A percentile compares a stretch with the other conserved stretches of the same genome.
phyloP scores from a whole-genome alignment of 768 basidiomycete species.

The Podaxis mareebaensis region DNA sequence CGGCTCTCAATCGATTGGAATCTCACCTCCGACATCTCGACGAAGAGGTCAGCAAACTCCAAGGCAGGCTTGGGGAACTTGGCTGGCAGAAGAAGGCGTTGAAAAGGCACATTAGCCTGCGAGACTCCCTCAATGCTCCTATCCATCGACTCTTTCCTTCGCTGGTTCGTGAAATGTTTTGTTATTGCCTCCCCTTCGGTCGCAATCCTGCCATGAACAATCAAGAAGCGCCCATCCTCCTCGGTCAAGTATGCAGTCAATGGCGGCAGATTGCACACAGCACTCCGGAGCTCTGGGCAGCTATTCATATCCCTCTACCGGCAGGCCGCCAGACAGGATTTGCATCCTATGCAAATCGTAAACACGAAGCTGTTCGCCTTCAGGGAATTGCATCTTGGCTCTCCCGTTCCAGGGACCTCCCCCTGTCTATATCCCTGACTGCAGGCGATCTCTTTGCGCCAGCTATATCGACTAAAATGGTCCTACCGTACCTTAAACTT shows the following conservation, averaged over 20 bases:
- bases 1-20: neutral
- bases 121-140: constrained; percentile 8
- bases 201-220: constrained; percentile 16
- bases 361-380: neutral
- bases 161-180: constrained; percentile 16
- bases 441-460: neutral
- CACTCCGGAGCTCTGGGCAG: constrained; percentile 16
- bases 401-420: constrained; percentile 2
- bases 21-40: neutral
- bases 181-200: constrained; percentile 15
- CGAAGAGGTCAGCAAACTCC: neutral
- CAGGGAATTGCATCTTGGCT: constrained; percentile 1
- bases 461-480: neutral
- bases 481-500: neutral
- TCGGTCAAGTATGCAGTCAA: constrained; percentile 17
- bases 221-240: constrained; percentile 16
- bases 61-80: neutral
- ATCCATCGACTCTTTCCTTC: constrained; percentile 13
- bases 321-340: neutral
- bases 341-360: neutral
- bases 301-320: constrained; percentile 9
- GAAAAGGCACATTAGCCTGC: neutral
- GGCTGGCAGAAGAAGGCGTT: neutral
- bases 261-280: constrained; percentile 14
- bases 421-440: constrained; percentile 6